These are phyloP conservation scores for Penicillium hordei DNA, from an alignment of 2,329 filamentous ascomycete genomes.

Conservation along the genomic window DNA sequence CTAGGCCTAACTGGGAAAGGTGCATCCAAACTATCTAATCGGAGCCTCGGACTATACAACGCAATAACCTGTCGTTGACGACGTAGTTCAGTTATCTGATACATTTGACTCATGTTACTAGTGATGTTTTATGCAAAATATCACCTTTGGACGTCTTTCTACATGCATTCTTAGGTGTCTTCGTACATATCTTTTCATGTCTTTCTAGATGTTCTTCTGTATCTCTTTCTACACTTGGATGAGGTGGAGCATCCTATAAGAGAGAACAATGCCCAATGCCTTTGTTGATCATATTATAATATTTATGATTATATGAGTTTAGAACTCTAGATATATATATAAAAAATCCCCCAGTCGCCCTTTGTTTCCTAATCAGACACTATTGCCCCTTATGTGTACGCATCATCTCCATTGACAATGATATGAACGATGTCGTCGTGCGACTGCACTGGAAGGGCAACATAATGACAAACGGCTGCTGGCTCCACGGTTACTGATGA, in stretches of 20 bases:
- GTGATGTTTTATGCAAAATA: background rate
- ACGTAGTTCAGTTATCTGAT: background rate
- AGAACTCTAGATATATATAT: background rate
- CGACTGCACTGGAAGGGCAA: conserved; percentile 16
- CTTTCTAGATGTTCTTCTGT: background rate
- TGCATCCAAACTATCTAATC: conserved; percentile 3
- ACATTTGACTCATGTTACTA: background rate
- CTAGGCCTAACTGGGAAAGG: conserved; percentile 16
- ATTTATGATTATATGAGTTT: background rate
- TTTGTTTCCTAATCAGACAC: background rate
- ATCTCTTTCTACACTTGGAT: background rate
- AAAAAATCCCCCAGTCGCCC: rapidly evolving
- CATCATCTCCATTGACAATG: conserved; percentile 26
- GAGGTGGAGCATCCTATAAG: background rate
- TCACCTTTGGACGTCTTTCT: background rate
- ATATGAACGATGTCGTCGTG: conserved; percentile 31
- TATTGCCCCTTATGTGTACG: background rate
- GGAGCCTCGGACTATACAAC: background rate
- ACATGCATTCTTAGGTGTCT: background rate
- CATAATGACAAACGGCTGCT: conserved; percentile 31
- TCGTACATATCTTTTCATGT: too few species aligned
- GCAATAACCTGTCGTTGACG: background rate
- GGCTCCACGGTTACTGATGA: conserved; percentile 41
- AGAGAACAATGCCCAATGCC: too few species aligned
- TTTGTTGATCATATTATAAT: too few species aligned